Percentiles rank a stretch among this genome's conserved stretches.
Conservation (phyloP, 192 early-diverging fungal species). For the Rhizoclosmatium sp. region DNA sequence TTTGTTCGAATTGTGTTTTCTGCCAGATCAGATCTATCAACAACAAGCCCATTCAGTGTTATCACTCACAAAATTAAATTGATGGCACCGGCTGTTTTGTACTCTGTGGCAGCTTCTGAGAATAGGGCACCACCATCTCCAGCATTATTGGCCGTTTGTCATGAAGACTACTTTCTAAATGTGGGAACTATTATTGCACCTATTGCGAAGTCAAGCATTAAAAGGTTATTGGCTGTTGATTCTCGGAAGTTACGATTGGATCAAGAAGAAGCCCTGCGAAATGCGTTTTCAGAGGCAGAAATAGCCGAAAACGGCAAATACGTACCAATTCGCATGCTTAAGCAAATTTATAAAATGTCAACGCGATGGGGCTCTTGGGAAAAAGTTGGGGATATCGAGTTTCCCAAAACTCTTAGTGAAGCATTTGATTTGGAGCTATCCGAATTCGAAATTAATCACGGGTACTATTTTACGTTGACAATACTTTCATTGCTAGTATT, state of each 20-base stretch:
- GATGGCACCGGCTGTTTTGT: conserved; percentile 16
- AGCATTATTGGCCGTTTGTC: not conserved
- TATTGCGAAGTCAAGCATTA: conserved; percentile 20
- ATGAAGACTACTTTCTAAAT: conserved; percentile 24
- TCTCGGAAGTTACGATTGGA: conserved; percentile 18
- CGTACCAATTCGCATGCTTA: conserved; percentile 23
- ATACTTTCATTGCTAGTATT: not conserved
- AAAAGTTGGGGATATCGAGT: not conserved
- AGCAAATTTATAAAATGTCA: conserved; percentile 20
- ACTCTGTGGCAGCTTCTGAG: not conserved
- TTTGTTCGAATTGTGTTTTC: conserved; percentile 20
- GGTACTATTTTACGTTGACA: conserved; percentile 21
- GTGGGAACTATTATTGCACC: conserved; percentile 20
- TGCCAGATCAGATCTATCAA: not conserved
- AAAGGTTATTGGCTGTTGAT: conserved; percentile 20
- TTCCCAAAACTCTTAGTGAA: conserved; percentile 19
- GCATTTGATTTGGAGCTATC: conserved; percentile 4
- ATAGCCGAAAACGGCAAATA: not conserved
- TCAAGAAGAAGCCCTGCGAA: conserved; percentile 10
- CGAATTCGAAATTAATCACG: conserved; percentile 1
- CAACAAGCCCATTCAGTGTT: not conserved
- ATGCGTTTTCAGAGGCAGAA: not conserved
- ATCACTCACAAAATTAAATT: not conserved
- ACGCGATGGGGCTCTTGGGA: conserved; percentile 17
- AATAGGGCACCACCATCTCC: conserved; percentile 8